Base-by-base conservation (phyloP, 176 grass and related monocot species). In the Calamus simplicifolius region DNA sequence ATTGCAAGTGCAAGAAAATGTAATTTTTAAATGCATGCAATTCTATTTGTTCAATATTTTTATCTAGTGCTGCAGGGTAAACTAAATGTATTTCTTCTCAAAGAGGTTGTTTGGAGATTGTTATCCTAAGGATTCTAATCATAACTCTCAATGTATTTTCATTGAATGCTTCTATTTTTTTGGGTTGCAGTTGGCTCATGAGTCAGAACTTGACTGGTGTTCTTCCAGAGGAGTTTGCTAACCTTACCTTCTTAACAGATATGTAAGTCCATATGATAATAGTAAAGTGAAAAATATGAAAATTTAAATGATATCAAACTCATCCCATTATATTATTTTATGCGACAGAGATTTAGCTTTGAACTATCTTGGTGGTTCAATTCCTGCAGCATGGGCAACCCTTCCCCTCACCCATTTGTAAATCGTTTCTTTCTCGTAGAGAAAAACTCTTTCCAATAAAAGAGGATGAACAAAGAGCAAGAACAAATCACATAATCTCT, bases 181-280 rank as follows among this genome's bases (percentile, higher is more conserved):
- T 43, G 35, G 35, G 12, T 43, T 43, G 8, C 16, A 69, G 67
- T 8, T 1, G 0, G 28, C 23, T 69, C 19, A 69, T 18, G 25
- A 31, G 67, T 56, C 67, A 58, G 35, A 69, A 69, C 19, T 23
- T 57, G 21, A 69, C 54, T 49, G 67, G 54, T 27, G 8, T 49
- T 25, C 67, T 69, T n/a, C 67, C 67, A 5, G 35, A 69, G 14
- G 67, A 69, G 19, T 69, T 69, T 49, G 67, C 67, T 16, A 69
- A 69, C 12, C 67, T 69, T 49, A 57, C 67, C 19, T 58, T 18
- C 35, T 27, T 69, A 35, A 38, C 23, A 8, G 23, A 48, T 6
- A 10, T 69, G 67, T 69, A 49, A 69, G 67, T 49, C 14, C 19
- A 29, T 3, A 19, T 17, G 1, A 25, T 1, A 15, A 28, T 59